These are phyloP conservation scores for Adansonia rubrostipa DNA, from an alignment of 441 rosid species.

Conservation along the genomic window DNA sequence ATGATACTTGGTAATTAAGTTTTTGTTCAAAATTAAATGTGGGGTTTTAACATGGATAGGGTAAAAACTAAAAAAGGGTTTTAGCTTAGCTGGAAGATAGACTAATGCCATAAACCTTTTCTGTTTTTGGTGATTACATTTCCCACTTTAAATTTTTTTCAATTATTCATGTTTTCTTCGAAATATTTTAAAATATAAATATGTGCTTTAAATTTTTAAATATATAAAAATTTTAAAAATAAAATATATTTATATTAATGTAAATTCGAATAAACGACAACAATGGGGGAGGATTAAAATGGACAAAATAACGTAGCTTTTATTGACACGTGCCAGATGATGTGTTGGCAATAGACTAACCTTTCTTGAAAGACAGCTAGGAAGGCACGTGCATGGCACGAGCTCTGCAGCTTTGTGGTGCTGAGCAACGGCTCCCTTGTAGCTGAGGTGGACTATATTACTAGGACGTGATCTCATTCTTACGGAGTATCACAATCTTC, in stretches of 20 bases:
- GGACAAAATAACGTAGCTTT: slow-evolving; percentile 24
- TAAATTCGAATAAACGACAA: neutral
- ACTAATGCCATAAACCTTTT: slow-evolving; percentile 20
- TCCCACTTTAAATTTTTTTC: no score
- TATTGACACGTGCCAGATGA: slow-evolving; percentile 16
- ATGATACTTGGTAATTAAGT: slow-evolving; percentile 14
- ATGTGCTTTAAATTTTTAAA: no score
- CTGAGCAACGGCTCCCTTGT: slow-evolving; percentile 17
- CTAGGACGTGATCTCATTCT: neutral
- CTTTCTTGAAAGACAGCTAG: slow-evolving; percentile 19
- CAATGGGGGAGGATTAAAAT: slow-evolving; percentile 22
- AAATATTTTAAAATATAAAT: neutral
- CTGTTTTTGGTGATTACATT: no score
- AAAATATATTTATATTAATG: no score
- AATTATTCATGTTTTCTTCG: neutral
- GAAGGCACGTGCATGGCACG: slow-evolving; percentile 4
- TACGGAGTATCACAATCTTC: neutral
- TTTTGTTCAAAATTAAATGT: slow-evolving; percentile 18
- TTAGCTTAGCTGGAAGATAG: slow-evolving; percentile 55
- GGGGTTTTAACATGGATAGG: slow-evolving; percentile 13
- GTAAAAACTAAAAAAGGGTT: slow-evolving; percentile 21
- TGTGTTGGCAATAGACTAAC: slow-evolving; percentile 19
- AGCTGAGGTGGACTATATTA: slow-evolving; percentile 4
- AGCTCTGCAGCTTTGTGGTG: slow-evolving; percentile 14
- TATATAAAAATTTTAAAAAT: no score